Evolutionary conservation across 2,329 filamentous ascomycete species (phyloP).

Genomic region (Verticillium isaacii): DNA sequence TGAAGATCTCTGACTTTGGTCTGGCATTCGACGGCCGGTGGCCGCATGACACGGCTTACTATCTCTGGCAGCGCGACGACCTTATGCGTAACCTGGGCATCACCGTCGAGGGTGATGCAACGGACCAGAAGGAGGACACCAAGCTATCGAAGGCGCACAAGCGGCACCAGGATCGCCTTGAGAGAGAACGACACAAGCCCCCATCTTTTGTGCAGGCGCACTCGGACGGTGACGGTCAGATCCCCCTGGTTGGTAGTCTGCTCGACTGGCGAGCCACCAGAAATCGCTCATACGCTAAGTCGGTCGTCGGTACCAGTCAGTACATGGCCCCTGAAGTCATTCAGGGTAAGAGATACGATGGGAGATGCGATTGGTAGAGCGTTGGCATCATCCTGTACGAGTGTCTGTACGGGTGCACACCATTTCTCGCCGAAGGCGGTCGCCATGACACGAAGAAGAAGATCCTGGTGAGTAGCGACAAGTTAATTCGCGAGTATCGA

Average conservation of each 20-base stretch:
- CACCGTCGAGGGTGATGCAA: constrained; percentile 65
- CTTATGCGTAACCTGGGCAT: constrained; percentile 75
- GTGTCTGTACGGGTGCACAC: constrained; percentile 88
- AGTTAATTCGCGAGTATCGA: no score
- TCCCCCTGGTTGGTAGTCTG: constrained; percentile 37
- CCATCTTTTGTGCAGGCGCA: constrained; percentile 21
- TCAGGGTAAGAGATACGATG: constrained; percentile 77
- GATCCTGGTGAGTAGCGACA: constrained; percentile 58
- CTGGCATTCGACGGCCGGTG: constrained; percentile 94
- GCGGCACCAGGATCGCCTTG: constrained; percentile 3
- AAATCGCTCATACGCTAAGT: constrained; percentile 70
- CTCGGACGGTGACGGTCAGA: constrained; percentile 29
- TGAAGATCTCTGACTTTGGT: constrained; percentile 96
- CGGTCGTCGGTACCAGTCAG: constrained; percentile 90
- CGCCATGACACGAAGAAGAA: constrained; percentile 80
- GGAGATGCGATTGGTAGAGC: constrained; percentile 95
- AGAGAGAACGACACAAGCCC: constrained; percentile 11
- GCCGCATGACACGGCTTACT: constrained; percentile 86
- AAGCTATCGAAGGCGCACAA: constrained; percentile 18
- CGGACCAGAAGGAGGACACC: constrained; percentile 56
- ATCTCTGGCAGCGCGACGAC: constrained; percentile 74
- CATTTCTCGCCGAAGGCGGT: constrained; percentile 75
- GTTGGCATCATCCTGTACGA: constrained; percentile 92
- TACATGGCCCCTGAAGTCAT: constrained; percentile 98
- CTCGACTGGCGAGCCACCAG: constrained; percentile 68